Percentiles rank a stretch among this genome's conserved stretches.
phyloP scores from a whole-genome alignment of 2,329 filamentous ascomycete genomes.

The Pseudogymnoascus destructans region DNA sequence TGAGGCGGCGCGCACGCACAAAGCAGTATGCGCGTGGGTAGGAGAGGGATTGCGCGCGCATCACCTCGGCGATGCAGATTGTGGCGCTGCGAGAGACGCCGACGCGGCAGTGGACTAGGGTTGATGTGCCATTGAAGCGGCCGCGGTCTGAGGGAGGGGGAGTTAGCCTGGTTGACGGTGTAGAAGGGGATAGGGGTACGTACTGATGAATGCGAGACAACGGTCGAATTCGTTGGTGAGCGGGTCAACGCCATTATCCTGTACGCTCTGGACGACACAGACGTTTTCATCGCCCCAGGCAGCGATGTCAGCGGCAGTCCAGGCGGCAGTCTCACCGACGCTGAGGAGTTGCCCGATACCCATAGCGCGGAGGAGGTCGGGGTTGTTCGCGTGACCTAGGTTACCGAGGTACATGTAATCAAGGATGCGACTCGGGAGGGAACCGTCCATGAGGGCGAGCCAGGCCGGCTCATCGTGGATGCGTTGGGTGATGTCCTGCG shows the following conservation, averaged over 20 bases:
- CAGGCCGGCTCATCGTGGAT: slow-evolving; percentile 56
- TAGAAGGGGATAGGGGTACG: slow-evolving; percentile 27
- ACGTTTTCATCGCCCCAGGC: slow-evolving; percentile 68
- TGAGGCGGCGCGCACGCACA: slow-evolving; percentile 79
- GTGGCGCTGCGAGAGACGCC: slow-evolving; percentile 92
- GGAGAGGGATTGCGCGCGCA: slow-evolving; percentile 66
- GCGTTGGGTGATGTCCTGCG: slow-evolving; percentile 39
- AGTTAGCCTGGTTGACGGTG: slow-evolving; percentile 15
- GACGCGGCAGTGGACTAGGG: slow-evolving; percentile 89
- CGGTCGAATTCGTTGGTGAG: slow-evolving; percentile 73
- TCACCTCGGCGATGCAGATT: slow-evolving; percentile 98
- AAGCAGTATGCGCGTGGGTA: slow-evolving; percentile 94
- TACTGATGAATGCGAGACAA: slow-evolving; percentile 87
- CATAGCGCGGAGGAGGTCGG: slow-evolving; percentile 62
- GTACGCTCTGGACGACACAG: slow-evolving; percentile 70
- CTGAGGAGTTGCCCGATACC: slow-evolving; percentile 83
- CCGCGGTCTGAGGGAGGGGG: slow-evolving; percentile 52
- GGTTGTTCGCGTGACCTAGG: slow-evolving; percentile 85
- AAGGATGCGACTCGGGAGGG: slow-evolving; percentile 74
- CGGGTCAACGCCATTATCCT: slow-evolving; percentile 94
- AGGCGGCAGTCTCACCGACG: slow-evolving; percentile 77
- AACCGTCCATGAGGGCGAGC: slow-evolving; percentile 76
- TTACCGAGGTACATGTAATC: slow-evolving; percentile 97
- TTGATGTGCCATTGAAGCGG: slow-evolving; percentile 63
- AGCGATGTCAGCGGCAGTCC: slow-evolving; percentile 58